phyloP scores from a whole-genome alignment of 2,329 filamentous ascomycete genomes.

The Phyllosticta capitalensis region DNA sequence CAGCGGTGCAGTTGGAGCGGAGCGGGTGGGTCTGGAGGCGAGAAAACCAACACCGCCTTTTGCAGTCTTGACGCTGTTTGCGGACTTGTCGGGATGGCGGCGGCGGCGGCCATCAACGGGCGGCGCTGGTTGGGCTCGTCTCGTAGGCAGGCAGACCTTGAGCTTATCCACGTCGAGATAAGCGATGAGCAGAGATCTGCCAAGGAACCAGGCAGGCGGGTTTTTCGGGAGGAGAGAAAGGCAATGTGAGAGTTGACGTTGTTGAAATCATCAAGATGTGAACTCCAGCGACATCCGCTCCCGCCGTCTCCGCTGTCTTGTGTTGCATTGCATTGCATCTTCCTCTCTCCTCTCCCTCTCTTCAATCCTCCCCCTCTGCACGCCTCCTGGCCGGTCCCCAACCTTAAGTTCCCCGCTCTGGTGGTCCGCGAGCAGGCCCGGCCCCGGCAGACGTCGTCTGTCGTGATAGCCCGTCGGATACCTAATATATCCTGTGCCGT shows the following conservation, averaged over 20 bases:
- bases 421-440: not conserved
- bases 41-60: too few species aligned
- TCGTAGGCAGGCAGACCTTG: too few species aligned
- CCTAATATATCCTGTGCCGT: not conserved
- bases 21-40: too few species aligned
- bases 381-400: not conserved
- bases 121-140: too few species aligned
- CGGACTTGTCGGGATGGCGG: too few species aligned
- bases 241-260: not conserved
- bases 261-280: too few species aligned
- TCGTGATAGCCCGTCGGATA: not conserved
- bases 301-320: not conserved
- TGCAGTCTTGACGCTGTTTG: too few species aligned
- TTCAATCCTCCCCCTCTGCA: not conserved
- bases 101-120: too few species aligned
- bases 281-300: not conserved
- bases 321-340: not conserved
- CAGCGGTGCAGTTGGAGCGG: not conserved
- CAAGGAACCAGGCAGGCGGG: not conserved
- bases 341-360: not conserved
- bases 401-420: not conserved
- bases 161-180: not conserved
- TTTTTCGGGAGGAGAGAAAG: not conserved
- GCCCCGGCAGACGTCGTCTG: not conserved
- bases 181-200: not conserved